Conservation (phyloP, 306 rosid genomes). For the Casuarina equisetifolia region DNA sequence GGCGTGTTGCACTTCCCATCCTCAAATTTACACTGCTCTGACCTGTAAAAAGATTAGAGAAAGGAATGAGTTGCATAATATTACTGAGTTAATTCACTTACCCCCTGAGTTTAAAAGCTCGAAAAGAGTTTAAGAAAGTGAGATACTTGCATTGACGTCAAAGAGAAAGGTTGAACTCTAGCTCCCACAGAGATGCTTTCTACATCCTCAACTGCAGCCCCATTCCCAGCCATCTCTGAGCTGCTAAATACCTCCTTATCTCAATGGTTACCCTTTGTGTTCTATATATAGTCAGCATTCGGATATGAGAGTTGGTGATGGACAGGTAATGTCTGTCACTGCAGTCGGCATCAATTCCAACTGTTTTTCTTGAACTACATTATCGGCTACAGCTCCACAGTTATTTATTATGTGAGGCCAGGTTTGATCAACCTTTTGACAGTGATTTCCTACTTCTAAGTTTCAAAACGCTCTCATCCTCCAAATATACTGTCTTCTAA, state of each 20-base stretch:
- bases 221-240: conserved; percentile 14
- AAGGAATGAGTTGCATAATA: neutral
- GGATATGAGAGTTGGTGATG: neutral
- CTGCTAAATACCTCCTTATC: neutral
- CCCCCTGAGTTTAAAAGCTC: neutral
- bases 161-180: conserved; percentile 27
- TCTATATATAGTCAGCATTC: neutral
- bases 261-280: neutral
- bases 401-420: too few relatives aligned
- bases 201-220: conserved; percentile 1
- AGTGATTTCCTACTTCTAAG: too few relatives aligned
- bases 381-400: conserved; percentile 17
- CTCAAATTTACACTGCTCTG: conserved; percentile 19
- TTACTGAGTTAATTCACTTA: neutral
- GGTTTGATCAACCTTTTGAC: too few relatives aligned
- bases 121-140: neutral
- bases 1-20: conserved; percentile 20
- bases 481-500: too few relatives aligned
- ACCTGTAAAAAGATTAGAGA: conserved; percentile 23
- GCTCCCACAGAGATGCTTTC: conserved; percentile 14
- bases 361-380: conserved; percentile 14
- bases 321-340: neutral
- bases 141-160: conserved; percentile 5
- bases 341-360: neutral
- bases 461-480: too few relatives aligned